These are phyloP conservation scores for Cladosporium halotolerans DNA, from an alignment of 2,329 filamentous ascomycete genomes.

Conservation along the genomic window DNA sequence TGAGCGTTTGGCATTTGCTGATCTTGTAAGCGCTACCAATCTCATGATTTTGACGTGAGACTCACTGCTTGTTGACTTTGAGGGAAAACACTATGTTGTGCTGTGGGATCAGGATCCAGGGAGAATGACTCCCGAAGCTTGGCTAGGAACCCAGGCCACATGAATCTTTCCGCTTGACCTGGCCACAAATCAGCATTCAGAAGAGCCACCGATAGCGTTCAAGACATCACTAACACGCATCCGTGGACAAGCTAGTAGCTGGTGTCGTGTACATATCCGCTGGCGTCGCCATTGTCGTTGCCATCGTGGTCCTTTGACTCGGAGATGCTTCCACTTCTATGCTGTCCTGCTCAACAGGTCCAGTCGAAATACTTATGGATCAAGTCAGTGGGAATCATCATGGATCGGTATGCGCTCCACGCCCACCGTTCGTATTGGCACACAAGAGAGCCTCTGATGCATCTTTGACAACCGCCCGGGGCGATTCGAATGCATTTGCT, in stretches of 20 bases:
- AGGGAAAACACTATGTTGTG: not conserved
- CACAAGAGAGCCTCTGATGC: not conserved
- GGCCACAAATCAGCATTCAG: not conserved
- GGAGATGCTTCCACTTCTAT: not conserved
- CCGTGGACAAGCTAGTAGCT: not conserved
- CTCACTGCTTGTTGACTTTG: not conserved
- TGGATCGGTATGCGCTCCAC: too few species aligned
- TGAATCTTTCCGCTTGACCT: conserved; percentile 2
- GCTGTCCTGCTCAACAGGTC: not conserved
- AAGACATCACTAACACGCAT: not conserved
- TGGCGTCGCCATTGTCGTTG: not conserved
- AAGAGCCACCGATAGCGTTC: not conserved
- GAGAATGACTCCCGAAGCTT: conserved; percentile 3
- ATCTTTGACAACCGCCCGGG: not conserved
- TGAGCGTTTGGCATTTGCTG: not conserved
- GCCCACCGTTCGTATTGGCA: too few species aligned
- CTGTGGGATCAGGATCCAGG: not conserved
- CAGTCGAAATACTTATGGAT: not conserved
- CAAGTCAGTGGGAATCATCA: not conserved
- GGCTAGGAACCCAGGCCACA: conserved; percentile 4
- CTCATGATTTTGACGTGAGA: too few species aligned
- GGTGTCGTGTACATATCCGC: not conserved
- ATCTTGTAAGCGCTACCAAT: too few species aligned
- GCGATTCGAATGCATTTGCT: conserved; percentile 4
- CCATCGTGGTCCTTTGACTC: not conserved